Conservation (phyloP, 805 yeast genomes). For the Metschnikowia anglica region DNA sequence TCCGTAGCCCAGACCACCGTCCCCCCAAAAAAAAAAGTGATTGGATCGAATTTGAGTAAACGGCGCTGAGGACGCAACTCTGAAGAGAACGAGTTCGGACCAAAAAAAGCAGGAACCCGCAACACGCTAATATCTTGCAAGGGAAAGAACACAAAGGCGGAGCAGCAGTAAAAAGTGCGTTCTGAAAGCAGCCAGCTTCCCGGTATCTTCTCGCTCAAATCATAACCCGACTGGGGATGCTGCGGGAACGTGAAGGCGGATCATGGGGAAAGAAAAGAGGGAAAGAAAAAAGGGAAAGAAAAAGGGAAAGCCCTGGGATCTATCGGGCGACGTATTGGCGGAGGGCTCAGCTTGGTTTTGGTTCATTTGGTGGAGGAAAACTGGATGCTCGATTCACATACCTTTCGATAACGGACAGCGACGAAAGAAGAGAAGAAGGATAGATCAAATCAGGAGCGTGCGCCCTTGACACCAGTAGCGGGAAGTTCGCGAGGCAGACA, state of each 20-base stretch:
- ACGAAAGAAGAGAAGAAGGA: conserved; percentile 17
- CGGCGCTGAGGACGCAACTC: no score
- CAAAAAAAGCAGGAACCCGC: no score
- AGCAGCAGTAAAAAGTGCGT: not conserved
- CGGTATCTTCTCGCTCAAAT: no score
- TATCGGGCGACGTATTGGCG: no score
- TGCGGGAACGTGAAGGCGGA: not conserved
- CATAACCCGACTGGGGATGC: no score
- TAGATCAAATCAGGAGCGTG: conserved; percentile 11
- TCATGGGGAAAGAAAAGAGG: not conserved
- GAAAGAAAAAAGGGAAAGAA: not conserved
- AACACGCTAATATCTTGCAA: no score
- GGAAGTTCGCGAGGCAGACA: conserved; percentile 20
- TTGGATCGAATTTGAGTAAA: no score
- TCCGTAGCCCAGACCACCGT: not conserved
- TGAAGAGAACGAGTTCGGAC: no score
- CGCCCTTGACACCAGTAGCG: conserved; percentile 12
- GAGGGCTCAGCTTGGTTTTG: not conserved
- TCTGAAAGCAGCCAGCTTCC: no score
- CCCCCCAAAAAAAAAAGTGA: not conserved
- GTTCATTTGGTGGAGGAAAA: not conserved
- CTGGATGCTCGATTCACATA: no score
- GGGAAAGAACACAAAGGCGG: no score
- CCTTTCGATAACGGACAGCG: conserved; percentile 26
- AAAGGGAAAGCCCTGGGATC: not conserved